Evolutionary conservation across 2,329 filamentous ascomycete species (phyloP).

Genomic region (Akanthomyces lecanii): DNA sequence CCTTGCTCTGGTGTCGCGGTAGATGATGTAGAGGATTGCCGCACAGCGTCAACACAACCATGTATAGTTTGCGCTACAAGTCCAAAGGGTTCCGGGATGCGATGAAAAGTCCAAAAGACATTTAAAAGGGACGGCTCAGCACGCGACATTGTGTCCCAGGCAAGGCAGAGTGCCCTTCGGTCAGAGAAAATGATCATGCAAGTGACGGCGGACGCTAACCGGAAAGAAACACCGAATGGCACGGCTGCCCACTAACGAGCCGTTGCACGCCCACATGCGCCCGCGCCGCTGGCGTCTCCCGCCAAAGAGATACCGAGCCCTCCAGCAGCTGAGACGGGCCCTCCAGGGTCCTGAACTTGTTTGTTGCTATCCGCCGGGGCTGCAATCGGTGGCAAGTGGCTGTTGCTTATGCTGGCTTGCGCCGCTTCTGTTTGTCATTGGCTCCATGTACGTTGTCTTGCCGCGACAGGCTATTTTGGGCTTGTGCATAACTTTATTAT

Average conservation of each 20-base stretch:
- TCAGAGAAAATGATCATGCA: slow-evolving; percentile 15
- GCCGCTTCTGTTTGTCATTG: not conserved
- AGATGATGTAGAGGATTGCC: not conserved
- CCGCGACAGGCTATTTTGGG: not conserved
- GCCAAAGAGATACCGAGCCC: slow-evolving; percentile 9
- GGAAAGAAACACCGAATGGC: slow-evolving; percentile 17
- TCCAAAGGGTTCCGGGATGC: not conserved
- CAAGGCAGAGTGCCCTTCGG: slow-evolving; percentile 5
- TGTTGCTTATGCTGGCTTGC: not conserved
- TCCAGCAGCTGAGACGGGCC: slow-evolving; percentile 1
- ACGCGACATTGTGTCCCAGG: slow-evolving; percentile 14
- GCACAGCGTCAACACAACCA: not conserved
- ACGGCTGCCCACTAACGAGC: slow-evolving; percentile 15
- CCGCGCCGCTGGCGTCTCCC: not conserved
- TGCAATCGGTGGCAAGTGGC: not conserved
- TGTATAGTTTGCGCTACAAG: not conserved
- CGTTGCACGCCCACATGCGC: slow-evolving; percentile 16
- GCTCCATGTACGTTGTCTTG: not conserved
- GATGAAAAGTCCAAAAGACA: slow-evolving; percentile 6
- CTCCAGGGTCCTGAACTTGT: not conserved
- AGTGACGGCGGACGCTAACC: slow-evolving; percentile 16
- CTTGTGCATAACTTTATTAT: not conserved
- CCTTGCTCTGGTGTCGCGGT: not conserved
- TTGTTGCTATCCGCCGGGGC: not conserved
- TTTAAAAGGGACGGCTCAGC: not conserved